These are phyloP conservation scores for Alnus rubra DNA, from an alignment of 306 rosid genomes.

Conservation along the genomic window DNA sequence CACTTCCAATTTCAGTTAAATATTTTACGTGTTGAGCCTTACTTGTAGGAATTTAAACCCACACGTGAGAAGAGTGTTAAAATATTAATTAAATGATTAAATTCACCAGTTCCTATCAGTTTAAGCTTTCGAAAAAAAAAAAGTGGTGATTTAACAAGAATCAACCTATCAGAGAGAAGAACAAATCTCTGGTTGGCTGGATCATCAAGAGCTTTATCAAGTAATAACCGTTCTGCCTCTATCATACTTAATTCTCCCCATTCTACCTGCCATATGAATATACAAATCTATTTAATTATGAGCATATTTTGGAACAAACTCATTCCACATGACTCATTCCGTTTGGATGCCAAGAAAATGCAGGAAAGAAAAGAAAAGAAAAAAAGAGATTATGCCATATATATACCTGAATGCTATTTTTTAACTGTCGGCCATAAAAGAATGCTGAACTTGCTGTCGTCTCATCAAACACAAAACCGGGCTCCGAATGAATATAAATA, in stretches of 20 bases:
- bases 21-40: too few relatives aligned
- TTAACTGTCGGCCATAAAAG: slow-evolving; percentile 42
- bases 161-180: slow-evolving; percentile 15
- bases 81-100: too few relatives aligned
- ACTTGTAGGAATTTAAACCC: too few relatives aligned
- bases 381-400: too few relatives aligned
- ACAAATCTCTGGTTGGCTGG: slow-evolving; percentile 12
- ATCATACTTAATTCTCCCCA: slow-evolving; percentile 65
- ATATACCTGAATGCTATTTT: slow-evolving; percentile 41
- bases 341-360: not conserved
- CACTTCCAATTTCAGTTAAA: too few relatives aligned
- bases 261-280: slow-evolving; percentile 36
- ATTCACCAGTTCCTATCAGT: too few relatives aligned
- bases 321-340: not conserved
- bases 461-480: slow-evolving; percentile 46
- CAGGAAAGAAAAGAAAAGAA: too few relatives aligned
- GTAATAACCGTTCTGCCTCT: slow-evolving; percentile 43
- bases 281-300: not conserved
- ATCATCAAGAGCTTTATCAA: slow-evolving; percentile 23
- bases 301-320: not conserved
- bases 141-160: too few relatives aligned
- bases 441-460: slow-evolving; percentile 40
- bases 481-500: slow-evolving; percentile 41
- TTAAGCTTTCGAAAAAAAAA: too few relatives aligned
- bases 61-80: too few relatives aligned